phyloP scores from a whole-genome alignment of 805 yeast genomes.

The Candida stauntonica region DNA sequence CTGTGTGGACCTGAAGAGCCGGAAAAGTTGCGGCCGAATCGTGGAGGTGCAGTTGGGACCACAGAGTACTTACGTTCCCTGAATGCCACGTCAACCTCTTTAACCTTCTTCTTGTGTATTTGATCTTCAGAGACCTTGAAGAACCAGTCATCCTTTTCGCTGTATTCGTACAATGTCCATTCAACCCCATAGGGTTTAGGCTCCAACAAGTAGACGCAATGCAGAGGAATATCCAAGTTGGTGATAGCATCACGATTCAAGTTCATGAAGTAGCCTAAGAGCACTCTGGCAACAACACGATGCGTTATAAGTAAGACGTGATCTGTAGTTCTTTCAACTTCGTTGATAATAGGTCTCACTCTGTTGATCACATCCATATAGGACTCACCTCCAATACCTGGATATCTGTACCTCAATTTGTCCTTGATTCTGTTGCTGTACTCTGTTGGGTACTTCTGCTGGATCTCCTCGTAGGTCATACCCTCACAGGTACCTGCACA shows the following conservation, averaged over 20 bases:
- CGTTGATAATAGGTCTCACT: slow-evolving; percentile 84
- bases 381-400: slow-evolving; percentile 97
- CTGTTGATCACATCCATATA: slow-evolving; percentile 91
- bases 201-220: slow-evolving; percentile 84
- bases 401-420: slow-evolving; percentile 84
- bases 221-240: slow-evolving; percentile 88
- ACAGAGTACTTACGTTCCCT: slow-evolving; percentile 68
- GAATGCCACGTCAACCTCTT: slow-evolving; percentile 66
- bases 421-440: slow-evolving; percentile 70
- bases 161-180: slow-evolving; percentile 85
- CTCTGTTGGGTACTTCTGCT: slow-evolving; percentile 66
- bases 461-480: slow-evolving; percentile 86
- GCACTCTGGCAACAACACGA: slow-evolving; percentile 83
- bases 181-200: slow-evolving; percentile 95
- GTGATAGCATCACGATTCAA: slow-evolving; percentile 76
- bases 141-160: slow-evolving; percentile 76
- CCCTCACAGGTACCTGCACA: slow-evolving; percentile 94
- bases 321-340: slow-evolving; percentile 86
- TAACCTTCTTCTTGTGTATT: slow-evolving; percentile 46
- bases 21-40: slow-evolving; percentile 12
- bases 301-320: slow-evolving; percentile 82
- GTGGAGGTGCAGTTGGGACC: slow-evolving; percentile 68
- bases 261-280: slow-evolving; percentile 86
- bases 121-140: slow-evolving; percentile 48
- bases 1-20: slow-evolving; percentile 1